These are phyloP conservation scores for Neonectria neomacrospora DNA, from an alignment of 2,329 filamentous ascomycete genomes.

Conservation along the genomic window DNA sequence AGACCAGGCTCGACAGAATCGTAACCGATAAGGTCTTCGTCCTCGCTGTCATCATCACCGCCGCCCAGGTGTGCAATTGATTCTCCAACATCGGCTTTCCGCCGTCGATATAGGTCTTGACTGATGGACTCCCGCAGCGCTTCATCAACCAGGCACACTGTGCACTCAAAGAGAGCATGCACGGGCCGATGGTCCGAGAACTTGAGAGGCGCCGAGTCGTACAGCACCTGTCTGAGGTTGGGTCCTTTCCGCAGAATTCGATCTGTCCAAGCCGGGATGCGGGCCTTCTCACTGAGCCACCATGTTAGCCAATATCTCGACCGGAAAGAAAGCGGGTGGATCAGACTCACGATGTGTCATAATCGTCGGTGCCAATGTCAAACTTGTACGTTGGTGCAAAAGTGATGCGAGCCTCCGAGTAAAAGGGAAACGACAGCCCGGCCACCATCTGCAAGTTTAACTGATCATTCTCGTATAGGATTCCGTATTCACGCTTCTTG, in stretches of 20 bases:
- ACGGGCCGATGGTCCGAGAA: conserved; percentile 98
- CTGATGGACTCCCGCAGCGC: conserved; percentile 76
- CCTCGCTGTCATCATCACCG: conserved; percentile 70
- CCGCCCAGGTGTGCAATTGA: conserved; percentile 65
- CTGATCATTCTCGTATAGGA: conserved; percentile 91
- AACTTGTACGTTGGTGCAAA: conserved; percentile 98
- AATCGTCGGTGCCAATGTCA: conserved; percentile 86
- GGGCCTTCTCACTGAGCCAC: conserved; percentile 79
- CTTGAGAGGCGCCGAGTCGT: conserved; percentile 81
- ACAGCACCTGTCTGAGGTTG: conserved; percentile 84
- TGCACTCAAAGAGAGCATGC: conserved; percentile 87
- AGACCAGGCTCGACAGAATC: conserved; percentile 84
- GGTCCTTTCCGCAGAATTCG: conserved; percentile 87
- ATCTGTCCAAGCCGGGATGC: conserved; percentile 98
- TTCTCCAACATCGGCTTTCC: conserved; percentile 73
- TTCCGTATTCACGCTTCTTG: conserved; percentile 76
- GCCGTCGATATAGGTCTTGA: conserved; percentile 77
- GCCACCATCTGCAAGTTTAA: conserved; percentile 97
- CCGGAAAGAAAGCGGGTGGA: background rate
- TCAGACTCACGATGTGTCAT: conserved; percentile 83
- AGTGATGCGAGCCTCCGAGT: conserved; percentile 87
- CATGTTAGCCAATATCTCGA: conserved; percentile 28
- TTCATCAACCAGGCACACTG: conserved; percentile 84
- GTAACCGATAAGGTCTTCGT: conserved; percentile 85
- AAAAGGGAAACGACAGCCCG: conserved; percentile 88